A percentile compares a stretch with the other conserved stretches of the same genome.
Conservation (phyloP, 2,329 filamentous ascomycete species). For the Kalmusia sp. region DNA sequence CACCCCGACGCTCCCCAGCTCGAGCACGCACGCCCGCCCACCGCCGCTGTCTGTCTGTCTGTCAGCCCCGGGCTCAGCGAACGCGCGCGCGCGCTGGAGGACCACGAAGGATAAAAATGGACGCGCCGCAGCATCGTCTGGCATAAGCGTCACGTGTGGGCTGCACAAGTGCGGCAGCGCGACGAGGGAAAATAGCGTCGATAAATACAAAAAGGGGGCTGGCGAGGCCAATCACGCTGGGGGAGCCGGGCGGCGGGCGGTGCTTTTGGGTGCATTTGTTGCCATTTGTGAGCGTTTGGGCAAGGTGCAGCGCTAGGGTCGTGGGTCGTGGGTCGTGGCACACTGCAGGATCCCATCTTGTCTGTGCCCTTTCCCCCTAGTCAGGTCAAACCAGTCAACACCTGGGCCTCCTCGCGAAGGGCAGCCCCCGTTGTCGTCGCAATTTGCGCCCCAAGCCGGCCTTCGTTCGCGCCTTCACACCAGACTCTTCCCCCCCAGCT, state of each 20-base stretch:
- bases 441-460: conserved; percentile 8
- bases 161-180: conserved; percentile 2
- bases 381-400: no score
- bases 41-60: neutral
- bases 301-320: no score
- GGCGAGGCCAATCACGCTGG: conserved; percentile 36
- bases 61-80: conserved; percentile 6
- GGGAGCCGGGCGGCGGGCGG: conserved; percentile 7
- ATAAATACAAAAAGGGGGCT: conserved; percentile 38
- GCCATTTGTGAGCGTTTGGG: neutral
- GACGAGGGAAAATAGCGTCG: conserved; percentile 16
- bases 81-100: neutral
- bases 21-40: neutral
- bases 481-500: conserved; percentile 19
- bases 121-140: conserved; percentile 11
- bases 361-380: no score
- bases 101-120: conserved; percentile 5
- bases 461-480: conserved; percentile 3
- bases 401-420: conserved; percentile 5
- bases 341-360: no score
- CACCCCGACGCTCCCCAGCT: neutral
- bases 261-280: conserved; percentile 8
- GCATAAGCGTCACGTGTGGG: conserved; percentile 29
- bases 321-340: no score
- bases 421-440: conserved; percentile 7